Conservation (phyloP, 2,329 filamentous ascomycete species). For the Laburnicola sp. region DNA sequence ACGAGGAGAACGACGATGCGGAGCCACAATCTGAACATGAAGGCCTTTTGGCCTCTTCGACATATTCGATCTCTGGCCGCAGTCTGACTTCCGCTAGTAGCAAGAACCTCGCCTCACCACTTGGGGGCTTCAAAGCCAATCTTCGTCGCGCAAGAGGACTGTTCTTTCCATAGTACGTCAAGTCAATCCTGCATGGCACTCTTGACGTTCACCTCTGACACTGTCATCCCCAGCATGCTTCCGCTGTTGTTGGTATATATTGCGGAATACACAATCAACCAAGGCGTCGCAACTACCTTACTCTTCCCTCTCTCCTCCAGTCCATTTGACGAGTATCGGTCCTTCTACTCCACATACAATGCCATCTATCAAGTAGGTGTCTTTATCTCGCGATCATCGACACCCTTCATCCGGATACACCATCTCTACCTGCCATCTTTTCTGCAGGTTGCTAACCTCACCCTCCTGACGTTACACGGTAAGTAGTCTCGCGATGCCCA, state of each 20-base stretch:
- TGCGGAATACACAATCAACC: constrained; percentile 96
- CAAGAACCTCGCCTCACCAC: constrained; percentile 19
- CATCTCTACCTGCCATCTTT: constrained; percentile 79
- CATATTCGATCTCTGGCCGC: constrained; percentile 35
- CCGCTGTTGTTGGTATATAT: constrained; percentile 91
- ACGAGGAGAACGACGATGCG: constrained; percentile 25
- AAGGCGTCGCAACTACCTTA: constrained; percentile 86
- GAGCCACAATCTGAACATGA: constrained; percentile 32
- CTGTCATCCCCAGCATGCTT: constrained; percentile 65
- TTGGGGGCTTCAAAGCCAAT: constrained; percentile 50
- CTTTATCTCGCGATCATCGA: constrained; percentile 89
- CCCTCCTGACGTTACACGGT: constrained; percentile 69
- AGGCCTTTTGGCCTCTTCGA: constrained; percentile 41
- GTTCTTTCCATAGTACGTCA: constrained; percentile 68
- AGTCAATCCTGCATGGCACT: constrained; percentile 4
- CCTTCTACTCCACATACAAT: constrained; percentile 92
- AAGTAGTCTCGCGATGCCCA: neutral
- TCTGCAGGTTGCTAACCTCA: constrained; percentile 78
- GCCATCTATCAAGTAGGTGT: constrained; percentile 95
- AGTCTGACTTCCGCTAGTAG: constrained; percentile 26
- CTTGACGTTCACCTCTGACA: neutral
- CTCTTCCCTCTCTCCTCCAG: constrained; percentile 77
- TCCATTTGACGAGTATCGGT: constrained; percentile 79
- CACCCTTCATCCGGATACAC: constrained; percentile 81
- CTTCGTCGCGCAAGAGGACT: constrained; percentile 69